Evolutionary conservation across 257 asterid species (phyloP).

Genomic region (Scutellaria galericulata): DNA sequence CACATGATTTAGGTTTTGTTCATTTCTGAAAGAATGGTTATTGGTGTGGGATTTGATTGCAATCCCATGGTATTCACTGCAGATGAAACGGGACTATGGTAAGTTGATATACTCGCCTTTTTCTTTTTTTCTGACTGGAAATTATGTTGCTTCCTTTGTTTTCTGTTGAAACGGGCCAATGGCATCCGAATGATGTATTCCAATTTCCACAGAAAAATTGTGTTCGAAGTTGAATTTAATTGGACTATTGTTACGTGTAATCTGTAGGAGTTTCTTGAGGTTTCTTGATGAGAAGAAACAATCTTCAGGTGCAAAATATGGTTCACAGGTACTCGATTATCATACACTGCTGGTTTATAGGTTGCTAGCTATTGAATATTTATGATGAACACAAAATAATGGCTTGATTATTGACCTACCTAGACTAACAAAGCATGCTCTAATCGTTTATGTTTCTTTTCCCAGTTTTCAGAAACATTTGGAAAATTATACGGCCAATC

Average conservation of each 20-base stretch:
- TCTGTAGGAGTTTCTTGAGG: conserved; percentile 85
- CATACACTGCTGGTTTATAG: conserved; percentile 21
- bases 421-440: conserved; percentile 1
- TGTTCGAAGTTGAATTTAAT: conserved; percentile 20
- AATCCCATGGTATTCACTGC: conserved; percentile 88
- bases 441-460: conserved; percentile 19
- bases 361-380: conserved; percentile 8
- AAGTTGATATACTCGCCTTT: conserved; percentile 35
- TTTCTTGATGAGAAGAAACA: conserved; percentile 75
- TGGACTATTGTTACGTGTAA: conserved; percentile 28
- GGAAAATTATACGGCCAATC: conserved; percentile 92
- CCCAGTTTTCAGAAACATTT: conserved; percentile 83
- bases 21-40: conserved; percentile 84
- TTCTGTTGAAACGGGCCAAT: conserved; percentile 15
- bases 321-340: conserved; percentile 77
- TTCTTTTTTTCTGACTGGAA: conserved; percentile 12
- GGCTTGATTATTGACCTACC: conserved; percentile 5
- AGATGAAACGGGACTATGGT: conserved; percentile 93
- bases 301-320: conserved; percentile 70
- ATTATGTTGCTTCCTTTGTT: conserved; percentile 1
- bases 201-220: too few species aligned
- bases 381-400: not conserved
- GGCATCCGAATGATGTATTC: not conserved
- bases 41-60: conserved; percentile 98
- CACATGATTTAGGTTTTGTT: conserved; percentile 67